Evolutionary conservation across 306 rosid species (phyloP).

Genomic region (Prunus mume): DNA sequence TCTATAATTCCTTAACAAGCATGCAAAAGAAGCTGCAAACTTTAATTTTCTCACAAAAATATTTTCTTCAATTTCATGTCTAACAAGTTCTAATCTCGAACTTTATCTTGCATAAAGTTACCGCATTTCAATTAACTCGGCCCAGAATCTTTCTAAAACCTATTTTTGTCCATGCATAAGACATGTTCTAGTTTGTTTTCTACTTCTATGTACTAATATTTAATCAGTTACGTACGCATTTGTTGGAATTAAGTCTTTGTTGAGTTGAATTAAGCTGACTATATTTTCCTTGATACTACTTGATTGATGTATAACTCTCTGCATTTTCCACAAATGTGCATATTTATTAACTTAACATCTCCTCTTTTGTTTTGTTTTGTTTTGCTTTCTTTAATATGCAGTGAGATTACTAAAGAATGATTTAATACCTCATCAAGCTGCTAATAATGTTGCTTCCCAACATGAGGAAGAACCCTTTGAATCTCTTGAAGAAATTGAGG

Average conservation of each 20-base stretch:
- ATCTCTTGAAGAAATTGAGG: slow-evolving; percentile 62
- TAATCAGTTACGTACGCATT: slow-evolving; percentile 2
- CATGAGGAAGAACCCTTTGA: slow-evolving; percentile 55
- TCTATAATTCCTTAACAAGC: slow-evolving; percentile 2
- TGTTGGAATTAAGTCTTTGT: not conserved
- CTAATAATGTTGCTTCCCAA: slow-evolving; percentile 31
- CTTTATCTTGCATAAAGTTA: not conserved
- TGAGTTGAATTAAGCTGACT: slow-evolving; percentile 2
- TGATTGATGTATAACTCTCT: slow-evolving; percentile 13
- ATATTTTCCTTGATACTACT: not conserved
- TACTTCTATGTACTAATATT: not conserved
- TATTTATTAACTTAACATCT: slow-evolving; percentile 10
- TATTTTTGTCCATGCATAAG: not conserved
- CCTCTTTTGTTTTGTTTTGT: not conserved
- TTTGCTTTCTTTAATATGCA: slow-evolving; percentile 28
- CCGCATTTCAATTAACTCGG: slow-evolving; percentile 1
- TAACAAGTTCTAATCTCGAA: not conserved
- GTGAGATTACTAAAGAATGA: slow-evolving; percentile 57
- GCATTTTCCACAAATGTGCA: not conserved
- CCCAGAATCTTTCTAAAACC: slow-evolving; percentile 12
- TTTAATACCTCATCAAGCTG: slow-evolving; percentile 33
- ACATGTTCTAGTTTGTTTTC: not conserved
- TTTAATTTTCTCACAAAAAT: not conserved
- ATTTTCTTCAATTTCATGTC: not conserved
- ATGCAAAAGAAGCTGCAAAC: not conserved